phyloP scores from a whole-genome alignment of 345 rosid species.

The Noccaea bulbosa region DNA sequence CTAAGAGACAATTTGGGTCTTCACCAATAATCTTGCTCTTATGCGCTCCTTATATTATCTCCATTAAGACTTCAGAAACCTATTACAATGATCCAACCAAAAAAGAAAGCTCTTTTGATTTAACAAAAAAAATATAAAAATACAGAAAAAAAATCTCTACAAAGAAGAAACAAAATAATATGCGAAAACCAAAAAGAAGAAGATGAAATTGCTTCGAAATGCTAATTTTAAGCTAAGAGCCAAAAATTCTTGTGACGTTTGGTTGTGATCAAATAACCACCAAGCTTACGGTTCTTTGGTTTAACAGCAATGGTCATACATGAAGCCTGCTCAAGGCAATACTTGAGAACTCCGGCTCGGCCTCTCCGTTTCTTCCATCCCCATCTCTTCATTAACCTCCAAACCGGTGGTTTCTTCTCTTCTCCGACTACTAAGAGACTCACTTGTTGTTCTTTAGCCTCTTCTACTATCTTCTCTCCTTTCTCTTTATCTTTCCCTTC shows the following conservation, averaged over 20 bases:
- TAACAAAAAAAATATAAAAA: not conserved
- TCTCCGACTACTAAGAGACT: constrained; percentile 74
- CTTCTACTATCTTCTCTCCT: constrained; percentile 75
- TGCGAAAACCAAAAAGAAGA: not conserved
- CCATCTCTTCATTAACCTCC: constrained; percentile 66
- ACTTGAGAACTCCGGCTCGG: constrained; percentile 56
- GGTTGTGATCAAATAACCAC: constrained; percentile 91
- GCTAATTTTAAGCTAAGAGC: constrained; percentile 67
- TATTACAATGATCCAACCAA: no score
- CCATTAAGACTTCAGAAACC: no score
- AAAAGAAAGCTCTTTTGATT: not conserved
- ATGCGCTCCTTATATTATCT: no score
- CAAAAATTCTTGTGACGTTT: constrained; percentile 87
- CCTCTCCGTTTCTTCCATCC: constrained; percentile 47
- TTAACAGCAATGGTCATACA: constrained; percentile 86
- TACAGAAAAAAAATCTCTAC: not conserved
- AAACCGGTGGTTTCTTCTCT: constrained; percentile 57
- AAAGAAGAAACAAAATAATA: not conserved
- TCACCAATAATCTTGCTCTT: no score
- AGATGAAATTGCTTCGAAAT: not conserved
- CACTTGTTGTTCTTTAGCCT: constrained; percentile 63
- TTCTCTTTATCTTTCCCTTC: constrained; percentile 64
- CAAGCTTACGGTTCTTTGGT: constrained; percentile 70
- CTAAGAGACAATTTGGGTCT: no score
- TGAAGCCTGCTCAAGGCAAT: constrained; percentile 72